A percentile compares a stretch with the other conserved stretches of the same genome.
These are phyloP conservation scores for Camillea tinctor DNA, from an alignment of 2,329 filamentous ascomycete species.

Conservation along the genomic window DNA sequence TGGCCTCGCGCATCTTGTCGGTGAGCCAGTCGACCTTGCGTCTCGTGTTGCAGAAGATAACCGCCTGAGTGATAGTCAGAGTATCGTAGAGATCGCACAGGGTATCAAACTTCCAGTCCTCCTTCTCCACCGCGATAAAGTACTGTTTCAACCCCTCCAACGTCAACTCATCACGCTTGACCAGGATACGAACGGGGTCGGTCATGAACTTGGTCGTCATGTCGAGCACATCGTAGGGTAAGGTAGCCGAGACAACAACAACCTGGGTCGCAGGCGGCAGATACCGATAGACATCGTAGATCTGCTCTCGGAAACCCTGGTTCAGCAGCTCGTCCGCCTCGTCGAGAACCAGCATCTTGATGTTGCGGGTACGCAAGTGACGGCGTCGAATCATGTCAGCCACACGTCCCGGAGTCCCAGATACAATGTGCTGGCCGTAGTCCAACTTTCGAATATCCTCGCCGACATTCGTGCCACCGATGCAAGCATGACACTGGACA, in stretches of 20 bases:
- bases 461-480: constrained; percentile 95
- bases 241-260: constrained; percentile 94
- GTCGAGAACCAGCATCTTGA: constrained; percentile 64
- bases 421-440: constrained; percentile 96
- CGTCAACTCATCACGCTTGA: constrained; percentile 98
- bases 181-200: constrained; percentile 90
- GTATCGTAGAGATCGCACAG: constrained; percentile 98
- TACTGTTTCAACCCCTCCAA: constrained; percentile 98
- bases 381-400: constrained; percentile 62
- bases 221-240: constrained; percentile 96
- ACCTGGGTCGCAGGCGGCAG: constrained; percentile 95
- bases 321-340: constrained; percentile 71
- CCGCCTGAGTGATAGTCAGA: constrained; percentile 95
- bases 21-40: constrained; percentile 99
- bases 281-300: constrained; percentile 98
- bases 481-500: constrained; percentile 97
- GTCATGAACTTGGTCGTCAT: constrained; percentile 99
- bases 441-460: constrained; percentile 98
- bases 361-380: constrained; percentile 57
- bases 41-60: constrained; percentile 99
- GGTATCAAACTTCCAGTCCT: constrained; percentile 99
- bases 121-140: constrained; percentile 98
- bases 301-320: constrained; percentile 95
- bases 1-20: constrained; percentile 98
- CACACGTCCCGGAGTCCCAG: constrained; percentile 94